These are phyloP conservation scores for Apiospora marii DNA, from an alignment of 2,329 filamentous ascomycete genomes.

Conservation along the genomic window DNA sequence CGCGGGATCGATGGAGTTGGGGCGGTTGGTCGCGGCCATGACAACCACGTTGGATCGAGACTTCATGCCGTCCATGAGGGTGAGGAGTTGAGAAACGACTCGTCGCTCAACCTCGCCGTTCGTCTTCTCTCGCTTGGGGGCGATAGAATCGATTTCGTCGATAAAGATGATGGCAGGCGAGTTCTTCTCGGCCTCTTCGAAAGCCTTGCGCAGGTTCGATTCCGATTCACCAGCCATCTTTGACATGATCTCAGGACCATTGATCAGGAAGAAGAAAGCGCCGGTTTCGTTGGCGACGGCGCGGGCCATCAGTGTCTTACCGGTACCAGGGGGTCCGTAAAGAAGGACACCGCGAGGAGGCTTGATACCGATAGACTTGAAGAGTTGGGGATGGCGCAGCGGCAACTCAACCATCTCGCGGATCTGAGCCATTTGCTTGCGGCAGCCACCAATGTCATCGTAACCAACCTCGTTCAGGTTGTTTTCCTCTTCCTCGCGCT, in stretches of 20 bases:
- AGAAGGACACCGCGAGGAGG: slow-evolving; percentile 97
- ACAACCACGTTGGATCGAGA: slow-evolving; percentile 97
- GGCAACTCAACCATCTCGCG: slow-evolving; percentile 98
- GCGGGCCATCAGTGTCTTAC: slow-evolving; percentile 99
- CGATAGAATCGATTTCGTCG: slow-evolving; percentile 98
- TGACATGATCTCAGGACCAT: slow-evolving; percentile 99
- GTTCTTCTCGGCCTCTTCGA: slow-evolving; percentile 99
- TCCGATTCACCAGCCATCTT: slow-evolving; percentile 99
- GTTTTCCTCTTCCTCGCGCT: slow-evolving; percentile 98
- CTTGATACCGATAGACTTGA: slow-evolving; percentile 99
- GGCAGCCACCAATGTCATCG: slow-evolving; percentile 98
- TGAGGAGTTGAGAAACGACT: slow-evolving; percentile 94
- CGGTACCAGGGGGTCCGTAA: slow-evolving; percentile 95
- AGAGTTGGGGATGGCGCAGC: slow-evolving; percentile 94
- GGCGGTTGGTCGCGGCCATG: slow-evolving; percentile 98
- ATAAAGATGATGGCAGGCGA: slow-evolving; percentile 99
- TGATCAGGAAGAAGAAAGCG: slow-evolving; percentile 99
- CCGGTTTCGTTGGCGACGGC: slow-evolving; percentile 99
- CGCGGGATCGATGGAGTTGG: slow-evolving; percentile 97
- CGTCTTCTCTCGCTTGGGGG: slow-evolving; percentile 99
- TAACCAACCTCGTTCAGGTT: slow-evolving; percentile 99
- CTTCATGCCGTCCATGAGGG: slow-evolving; percentile 99
- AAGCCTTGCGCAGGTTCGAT: slow-evolving; percentile 98
- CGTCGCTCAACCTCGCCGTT: slow-evolving; percentile 98
- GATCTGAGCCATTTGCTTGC: slow-evolving; percentile 99